These are phyloP conservation scores for Aspergillus hancockii DNA, from an alignment of 495 filamentous ascomycete genomes.

Conservation along the genomic window DNA sequence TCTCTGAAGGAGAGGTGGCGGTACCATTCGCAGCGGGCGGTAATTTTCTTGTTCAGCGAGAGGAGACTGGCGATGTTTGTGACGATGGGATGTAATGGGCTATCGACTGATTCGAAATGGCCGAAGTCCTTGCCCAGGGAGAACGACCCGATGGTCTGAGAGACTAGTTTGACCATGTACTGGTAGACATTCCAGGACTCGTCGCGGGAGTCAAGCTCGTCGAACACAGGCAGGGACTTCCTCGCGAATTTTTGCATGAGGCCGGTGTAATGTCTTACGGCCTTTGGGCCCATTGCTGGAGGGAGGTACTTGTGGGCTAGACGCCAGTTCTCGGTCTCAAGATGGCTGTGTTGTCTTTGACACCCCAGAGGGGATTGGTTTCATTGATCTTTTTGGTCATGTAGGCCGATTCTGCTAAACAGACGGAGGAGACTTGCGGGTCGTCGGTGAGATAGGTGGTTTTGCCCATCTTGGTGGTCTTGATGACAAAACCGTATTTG, in stretches of 20 bases:
- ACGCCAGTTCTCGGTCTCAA: slow-evolving; percentile 52
- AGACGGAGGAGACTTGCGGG: slow-evolving; percentile 39
- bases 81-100: slow-evolving; percentile 41
- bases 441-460: slow-evolving; percentile 51
- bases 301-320: slow-evolving; percentile 57
- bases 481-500: slow-evolving; percentile 55
- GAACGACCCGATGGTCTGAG: slow-evolving; percentile 49
- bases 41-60: slow-evolving; percentile 53
- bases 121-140: slow-evolving; percentile 47
- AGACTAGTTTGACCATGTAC: slow-evolving; percentile 58
- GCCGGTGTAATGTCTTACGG: slow-evolving; percentile 53
- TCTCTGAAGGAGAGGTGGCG: slow-evolving; percentile 52
- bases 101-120: slow-evolving; percentile 48
- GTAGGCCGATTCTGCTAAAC: slow-evolving; percentile 44
- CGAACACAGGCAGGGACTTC: slow-evolving; percentile 47
- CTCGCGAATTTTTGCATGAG: slow-evolving; percentile 48
- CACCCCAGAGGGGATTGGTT: slow-evolving; percentile 48
- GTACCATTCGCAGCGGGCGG: slow-evolving; percentile 50
- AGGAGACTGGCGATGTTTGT: slow-evolving; percentile 38
- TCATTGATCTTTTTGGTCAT: slow-evolving; percentile 56
- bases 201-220: slow-evolving; percentile 46
- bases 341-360: slow-evolving; percentile 51
- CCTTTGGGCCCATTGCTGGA: slow-evolving; percentile 52
- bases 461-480: slow-evolving; percentile 57
- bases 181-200: slow-evolving; percentile 57